Base-by-base conservation (phyloP, 768 basidiomycete species). In the Chiua virens region DNA sequence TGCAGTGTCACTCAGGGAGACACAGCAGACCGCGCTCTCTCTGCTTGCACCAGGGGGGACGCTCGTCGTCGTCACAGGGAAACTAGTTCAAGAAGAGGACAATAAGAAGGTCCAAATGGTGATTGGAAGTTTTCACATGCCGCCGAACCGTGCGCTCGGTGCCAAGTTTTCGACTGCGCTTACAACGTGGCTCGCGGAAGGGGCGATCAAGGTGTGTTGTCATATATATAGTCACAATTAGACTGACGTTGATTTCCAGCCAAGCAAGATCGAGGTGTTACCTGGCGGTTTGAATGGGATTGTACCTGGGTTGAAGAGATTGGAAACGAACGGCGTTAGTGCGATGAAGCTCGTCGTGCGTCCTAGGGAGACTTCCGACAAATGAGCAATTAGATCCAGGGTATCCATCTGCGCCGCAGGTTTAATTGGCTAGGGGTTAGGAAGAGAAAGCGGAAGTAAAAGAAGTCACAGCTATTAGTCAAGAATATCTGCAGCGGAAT, bases 331-430 rank as follows among this genome's bases (percentile, higher is more conserved):
- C 7, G 57, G 69, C 8, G 56, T 77, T 22, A 77, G 74, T 22
- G 75, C 67, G 2, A 57, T 56, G n/a, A 78, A 78, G 60, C 53
- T 77, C 4, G 62, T 79, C 8, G 70, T 63, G 1, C 68, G 49
- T 22, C 58, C 58, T 3, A 18, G n/a, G 3, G 56, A 60, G 32
- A 60, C 47, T 4, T n/a, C 47, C 13, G 45, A 43, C 27, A 20
- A 42, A 25, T 42, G 10, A 35, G 25, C 35, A 5, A 32, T 15
- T 6, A 14, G 32, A 32, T 15, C 7, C 8, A n/a, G 28, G 28
- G 2, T 28, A 6, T 23, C 23, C 23, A 23, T 23, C 23, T 23
- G 23, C 23, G 6, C 28, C 28, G 2, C 28, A 28, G 10, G 28
- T 23, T 23, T 32, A 32, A 13, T 32, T 32, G 32, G 11, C 11